Conservation (phyloP, 371 early-diverging fungal genomes). For the Mortierella sp. region DNA sequence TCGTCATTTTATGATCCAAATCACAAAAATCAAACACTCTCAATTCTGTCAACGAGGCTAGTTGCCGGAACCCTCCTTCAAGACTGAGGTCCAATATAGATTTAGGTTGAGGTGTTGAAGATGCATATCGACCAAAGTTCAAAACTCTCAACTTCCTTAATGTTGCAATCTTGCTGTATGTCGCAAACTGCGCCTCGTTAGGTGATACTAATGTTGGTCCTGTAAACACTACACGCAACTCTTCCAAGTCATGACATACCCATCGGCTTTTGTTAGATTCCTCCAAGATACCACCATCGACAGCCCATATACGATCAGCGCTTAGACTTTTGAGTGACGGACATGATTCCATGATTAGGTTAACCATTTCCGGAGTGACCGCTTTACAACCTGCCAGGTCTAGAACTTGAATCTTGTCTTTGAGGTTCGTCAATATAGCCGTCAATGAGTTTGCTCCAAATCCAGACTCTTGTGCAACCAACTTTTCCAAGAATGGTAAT, state of each 20-base stretch:
- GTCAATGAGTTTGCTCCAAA: slow-evolving; percentile 13
- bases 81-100: slow-evolving; percentile 37
- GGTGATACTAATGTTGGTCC: slow-evolving; percentile 13
- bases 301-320: slow-evolving; percentile 24
- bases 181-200: slow-evolving; percentile 12
- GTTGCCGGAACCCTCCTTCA: slow-evolving; percentile 14
- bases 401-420: slow-evolving; percentile 14
- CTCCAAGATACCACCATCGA: background rate
- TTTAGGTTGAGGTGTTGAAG: background rate
- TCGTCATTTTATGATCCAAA: slow-evolving; percentile 28
- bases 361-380: slow-evolving; percentile 17
- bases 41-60: slow-evolving; percentile 20
- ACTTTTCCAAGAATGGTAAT: background rate
- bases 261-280: slow-evolving; percentile 7
- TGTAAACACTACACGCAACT: slow-evolving; percentile 29
- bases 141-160: slow-evolving; percentile 21
- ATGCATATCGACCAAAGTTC: slow-evolving; percentile 17
- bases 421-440: slow-evolving; percentile 2
- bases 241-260: slow-evolving; percentile 29
- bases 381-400: slow-evolving; percentile 23
- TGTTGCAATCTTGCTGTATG: slow-evolving; percentile 20
- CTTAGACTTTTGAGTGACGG: slow-evolving; percentile 26
- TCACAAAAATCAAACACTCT: slow-evolving; percentile 40
- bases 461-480: slow-evolving; percentile 14
- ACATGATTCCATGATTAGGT: slow-evolving; percentile 18